Conservation (phyloP, 129 eudicot species). For the Heracleum sosnowskyi region DNA sequence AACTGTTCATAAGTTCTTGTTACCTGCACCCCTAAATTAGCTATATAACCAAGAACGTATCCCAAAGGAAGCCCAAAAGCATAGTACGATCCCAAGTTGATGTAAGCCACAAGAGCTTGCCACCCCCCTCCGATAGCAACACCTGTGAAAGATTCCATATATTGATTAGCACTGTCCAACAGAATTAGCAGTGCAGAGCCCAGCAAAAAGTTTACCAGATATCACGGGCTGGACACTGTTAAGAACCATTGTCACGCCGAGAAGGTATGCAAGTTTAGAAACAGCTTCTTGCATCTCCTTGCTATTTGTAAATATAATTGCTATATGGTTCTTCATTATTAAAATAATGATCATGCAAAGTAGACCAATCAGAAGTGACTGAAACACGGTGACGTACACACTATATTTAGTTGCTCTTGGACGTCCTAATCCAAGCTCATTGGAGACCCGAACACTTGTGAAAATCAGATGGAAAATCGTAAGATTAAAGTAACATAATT, state of each 20-base stretch:
- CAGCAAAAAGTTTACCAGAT: slow-evolving; percentile 31
- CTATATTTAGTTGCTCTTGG: slow-evolving; percentile 49
- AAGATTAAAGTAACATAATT: background rate
- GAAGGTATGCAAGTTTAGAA: slow-evolving; percentile 46
- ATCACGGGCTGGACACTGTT: slow-evolving; percentile 64
- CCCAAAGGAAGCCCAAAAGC: slow-evolving; percentile 74
- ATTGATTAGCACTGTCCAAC: background rate
- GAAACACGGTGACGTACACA: slow-evolving; percentile 37
- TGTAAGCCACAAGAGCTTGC: slow-evolving; percentile 76
- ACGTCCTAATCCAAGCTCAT: slow-evolving; percentile 54
- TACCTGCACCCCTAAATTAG: slow-evolving; percentile 55
- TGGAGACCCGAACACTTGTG: slow-evolving; percentile 55
- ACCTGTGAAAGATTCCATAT: slow-evolving; percentile 22
- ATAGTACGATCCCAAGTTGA: slow-evolving; percentile 70
- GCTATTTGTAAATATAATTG: slow-evolving; percentile 33
- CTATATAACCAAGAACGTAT: slow-evolving; percentile 40
- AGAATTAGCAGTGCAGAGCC: background rate
- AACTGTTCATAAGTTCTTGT: background rate
- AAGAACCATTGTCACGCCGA: slow-evolving; percentile 63
- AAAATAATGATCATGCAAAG: slow-evolving; percentile 43
- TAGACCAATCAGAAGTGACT: slow-evolving; percentile 53
- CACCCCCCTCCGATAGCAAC: slow-evolving; percentile 81
- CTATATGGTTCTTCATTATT: slow-evolving; percentile 27
- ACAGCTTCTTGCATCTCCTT: slow-evolving; percentile 32
- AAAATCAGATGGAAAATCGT: background rate